Percentiles rank a stretch among this genome's conserved stretches.
Evolutionary conservation across 2,329 filamentous ascomycete genomes (phyloP).

Genomic region (Ambrosiella cleistominuta): DNA sequence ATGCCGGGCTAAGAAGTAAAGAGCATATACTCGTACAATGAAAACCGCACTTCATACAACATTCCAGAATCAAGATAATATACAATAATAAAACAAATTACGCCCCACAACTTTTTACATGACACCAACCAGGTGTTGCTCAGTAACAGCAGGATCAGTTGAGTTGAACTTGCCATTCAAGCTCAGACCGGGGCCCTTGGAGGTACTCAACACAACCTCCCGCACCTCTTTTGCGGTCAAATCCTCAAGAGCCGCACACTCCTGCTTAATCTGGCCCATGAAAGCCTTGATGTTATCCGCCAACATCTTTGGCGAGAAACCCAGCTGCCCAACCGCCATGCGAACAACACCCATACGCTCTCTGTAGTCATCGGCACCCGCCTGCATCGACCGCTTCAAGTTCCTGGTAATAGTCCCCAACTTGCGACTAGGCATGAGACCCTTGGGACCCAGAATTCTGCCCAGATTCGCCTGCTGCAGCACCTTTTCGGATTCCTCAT

Average conservation of each 20-base stretch:
- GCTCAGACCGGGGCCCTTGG: conserved; percentile 70
- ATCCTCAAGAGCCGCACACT: conserved; percentile 53
- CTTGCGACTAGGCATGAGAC: conserved; percentile 83
- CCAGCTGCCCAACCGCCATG: conserved; percentile 79
- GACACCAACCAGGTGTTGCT: conserved; percentile 33
- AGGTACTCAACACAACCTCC: conserved; percentile 67
- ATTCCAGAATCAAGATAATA: conserved; percentile 1
- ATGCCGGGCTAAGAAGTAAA: not conserved
- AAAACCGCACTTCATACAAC: not conserved
- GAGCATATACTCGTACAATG: not conserved
- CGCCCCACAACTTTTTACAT: conserved; percentile 26
- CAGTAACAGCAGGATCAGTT: conserved; percentile 36
- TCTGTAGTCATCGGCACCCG: conserved; percentile 71
- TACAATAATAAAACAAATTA: conserved; percentile 8
- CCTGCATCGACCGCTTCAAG: conserved; percentile 53
- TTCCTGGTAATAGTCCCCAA: conserved; percentile 76
- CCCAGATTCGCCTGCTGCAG: conserved; percentile 69
- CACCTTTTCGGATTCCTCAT: conserved; percentile 57
- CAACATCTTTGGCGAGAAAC: conserved; percentile 74
- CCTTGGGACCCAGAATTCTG: conserved; percentile 68
- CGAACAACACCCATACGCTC: conserved; percentile 72
- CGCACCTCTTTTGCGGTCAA: conserved; percentile 28
- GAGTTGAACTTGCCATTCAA: conserved; percentile 63
- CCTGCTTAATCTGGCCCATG: conserved; percentile 58
- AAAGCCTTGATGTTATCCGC: conserved; percentile 68